Evolutionary conservation across 305 asterid species (phyloP).

Genomic region (Fraxinus angustifolia): DNA sequence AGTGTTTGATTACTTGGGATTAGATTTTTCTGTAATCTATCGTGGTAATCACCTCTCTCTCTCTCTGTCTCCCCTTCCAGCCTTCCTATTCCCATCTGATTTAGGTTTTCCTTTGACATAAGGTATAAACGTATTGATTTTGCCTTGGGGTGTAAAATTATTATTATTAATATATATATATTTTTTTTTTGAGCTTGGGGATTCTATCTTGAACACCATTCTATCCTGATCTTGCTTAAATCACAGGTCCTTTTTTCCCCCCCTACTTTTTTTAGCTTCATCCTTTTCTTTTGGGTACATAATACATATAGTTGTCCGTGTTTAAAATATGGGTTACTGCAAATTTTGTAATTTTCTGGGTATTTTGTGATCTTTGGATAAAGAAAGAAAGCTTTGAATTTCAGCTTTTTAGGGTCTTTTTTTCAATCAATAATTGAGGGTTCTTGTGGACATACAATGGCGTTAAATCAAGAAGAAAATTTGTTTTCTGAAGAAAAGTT

Average conservation of each 20-base stretch:
- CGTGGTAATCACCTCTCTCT: not conserved
- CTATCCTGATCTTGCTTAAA: constrained; percentile 4
- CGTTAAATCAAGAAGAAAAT: constrained; percentile 35
- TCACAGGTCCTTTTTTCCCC: not conserved
- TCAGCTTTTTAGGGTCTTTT: constrained; percentile 4
- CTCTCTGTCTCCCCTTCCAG: not conserved
- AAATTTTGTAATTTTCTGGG: constrained; percentile 20
- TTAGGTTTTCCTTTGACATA: not conserved
- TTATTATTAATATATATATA: not conserved
- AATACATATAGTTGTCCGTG: not conserved
- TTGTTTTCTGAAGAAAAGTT: constrained; percentile 24
- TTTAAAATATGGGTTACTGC: constrained; percentile 9
- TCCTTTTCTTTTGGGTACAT: not conserved
- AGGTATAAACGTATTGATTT: not conserved
- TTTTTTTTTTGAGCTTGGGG: not conserved
- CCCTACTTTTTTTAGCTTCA: constrained; percentile 5
- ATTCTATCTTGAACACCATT: not conserved
- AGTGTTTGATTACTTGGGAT: not conserved
- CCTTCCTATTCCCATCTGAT: not conserved
- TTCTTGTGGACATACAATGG: constrained; percentile 30
- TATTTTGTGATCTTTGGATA: not conserved
- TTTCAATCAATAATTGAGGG: constrained; percentile 9
- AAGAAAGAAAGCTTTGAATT: constrained; percentile 13
- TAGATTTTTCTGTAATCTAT: not conserved
- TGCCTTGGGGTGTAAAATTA: not conserved